A percentile compares a stretch with the other conserved stretches of the same genome.
Evolutionary conservation across 305 asterid genomes (phyloP).

Genomic region (Fraxinus dipetala): DNA sequence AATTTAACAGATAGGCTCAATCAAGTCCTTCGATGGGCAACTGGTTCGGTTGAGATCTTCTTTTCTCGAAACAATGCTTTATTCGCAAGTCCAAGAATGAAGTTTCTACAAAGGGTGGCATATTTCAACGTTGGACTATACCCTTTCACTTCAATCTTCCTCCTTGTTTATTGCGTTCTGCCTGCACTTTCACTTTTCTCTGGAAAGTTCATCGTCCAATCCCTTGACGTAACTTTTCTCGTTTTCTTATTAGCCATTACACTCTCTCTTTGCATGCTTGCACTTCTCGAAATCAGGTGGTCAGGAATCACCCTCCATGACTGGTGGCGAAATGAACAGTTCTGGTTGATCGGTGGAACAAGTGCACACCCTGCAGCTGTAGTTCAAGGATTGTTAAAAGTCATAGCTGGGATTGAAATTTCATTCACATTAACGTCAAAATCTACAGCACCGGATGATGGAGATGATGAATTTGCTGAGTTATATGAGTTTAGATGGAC

Average conservation of each 20-base stretch:
- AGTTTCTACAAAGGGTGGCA: constrained; percentile 77
- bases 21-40: constrained; percentile 94
- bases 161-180: constrained; percentile 67
- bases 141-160: constrained; percentile 82
- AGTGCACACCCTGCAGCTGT: constrained; percentile 94
- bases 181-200: constrained; percentile 89
- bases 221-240: constrained; percentile 62
- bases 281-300: constrained; percentile 74
- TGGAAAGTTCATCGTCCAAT: constrained; percentile 78
- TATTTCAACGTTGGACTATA: constrained; percentile 87
- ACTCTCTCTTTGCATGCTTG: constrained; percentile 61
- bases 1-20: constrained; percentile 76
- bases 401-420: constrained; percentile 77
- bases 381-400: constrained; percentile 74
- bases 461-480: constrained; percentile 75
- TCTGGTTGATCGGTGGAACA: constrained; percentile 92
- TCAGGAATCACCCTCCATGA: constrained; percentile 85
- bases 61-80: constrained; percentile 85
- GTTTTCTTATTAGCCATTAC: constrained; percentile 61
- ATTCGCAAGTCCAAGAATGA: constrained; percentile 71
- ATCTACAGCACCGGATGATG: constrained; percentile 64
- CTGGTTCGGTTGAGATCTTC: constrained; percentile 91
- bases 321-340: constrained; percentile 96
- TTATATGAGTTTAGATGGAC: constrained; percentile 84
- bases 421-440: constrained; percentile 83